phyloP scores from a whole-genome alignment of 2,329 filamentous ascomycete species.

The Fusarium bactridioides region DNA sequence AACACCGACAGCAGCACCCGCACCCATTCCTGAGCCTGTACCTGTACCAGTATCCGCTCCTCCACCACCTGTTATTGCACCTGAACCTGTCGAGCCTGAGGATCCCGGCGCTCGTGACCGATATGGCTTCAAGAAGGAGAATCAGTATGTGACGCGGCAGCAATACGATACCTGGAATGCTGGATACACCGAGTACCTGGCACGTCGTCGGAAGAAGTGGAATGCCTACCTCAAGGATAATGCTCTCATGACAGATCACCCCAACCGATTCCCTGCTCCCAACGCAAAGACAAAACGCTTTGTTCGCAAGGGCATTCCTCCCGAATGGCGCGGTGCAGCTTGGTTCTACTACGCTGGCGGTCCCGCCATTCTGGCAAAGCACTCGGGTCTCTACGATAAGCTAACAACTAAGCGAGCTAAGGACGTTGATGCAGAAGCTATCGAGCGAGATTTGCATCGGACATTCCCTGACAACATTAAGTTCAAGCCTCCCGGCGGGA shows the following conservation, averaged over 20 bases:
- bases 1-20: conserved; percentile 30
- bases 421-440: conserved; percentile 82
- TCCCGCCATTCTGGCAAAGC: conserved; percentile 77
- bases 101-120: conserved; percentile 71
- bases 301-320: conserved; percentile 90
- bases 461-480: conserved; percentile 94
- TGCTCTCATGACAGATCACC: conserved; percentile 74
- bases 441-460: conserved; percentile 90
- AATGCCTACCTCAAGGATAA: conserved; percentile 77
- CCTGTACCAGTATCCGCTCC: conserved; percentile 20
- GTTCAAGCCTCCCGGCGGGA: conserved; percentile 73
- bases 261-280: conserved; percentile 79
- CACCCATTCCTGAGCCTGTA: conserved; percentile 39
- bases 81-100: conserved; percentile 51
- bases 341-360: conserved; percentile 98
- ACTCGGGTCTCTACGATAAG: conserved; percentile 78
- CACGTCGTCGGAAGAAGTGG: conserved; percentile 84
- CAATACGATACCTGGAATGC: conserved; percentile 85
- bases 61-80: conserved; percentile 38
- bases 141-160: conserved; percentile 76
- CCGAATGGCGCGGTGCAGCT: conserved; percentile 91
- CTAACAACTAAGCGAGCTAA: conserved; percentile 72
- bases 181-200: conserved; percentile 77
- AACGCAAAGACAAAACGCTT: conserved; percentile 88
- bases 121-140: conserved; percentile 92